A percentile compares a stretch with the other conserved stretches of the same genome.
Conservation (phyloP, 208 protist species). For the Leishmania gerbilli region DNA sequence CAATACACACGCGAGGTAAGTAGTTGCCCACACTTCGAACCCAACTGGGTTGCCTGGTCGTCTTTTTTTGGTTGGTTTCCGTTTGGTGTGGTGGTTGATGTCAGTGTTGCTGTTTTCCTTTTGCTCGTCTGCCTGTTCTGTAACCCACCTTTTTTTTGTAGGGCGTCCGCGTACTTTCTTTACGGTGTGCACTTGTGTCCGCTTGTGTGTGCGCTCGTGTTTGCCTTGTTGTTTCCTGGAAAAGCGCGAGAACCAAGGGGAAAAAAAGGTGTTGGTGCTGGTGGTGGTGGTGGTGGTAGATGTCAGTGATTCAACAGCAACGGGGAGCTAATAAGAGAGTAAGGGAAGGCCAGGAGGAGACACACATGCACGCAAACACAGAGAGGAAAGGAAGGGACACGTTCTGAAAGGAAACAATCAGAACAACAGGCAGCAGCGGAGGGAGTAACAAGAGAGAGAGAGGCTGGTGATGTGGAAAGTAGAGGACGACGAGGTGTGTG, state of each 20-base stretch:
- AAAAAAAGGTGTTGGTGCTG: neutral
- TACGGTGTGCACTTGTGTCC: neutral
- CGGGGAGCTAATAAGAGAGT: neutral
- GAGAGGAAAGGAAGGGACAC: neutral
- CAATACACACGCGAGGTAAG: constrained; percentile 12
- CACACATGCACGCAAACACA: neutral
- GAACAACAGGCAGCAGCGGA: neutral
- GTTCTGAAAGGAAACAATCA: neutral
- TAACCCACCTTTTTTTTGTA: no score
- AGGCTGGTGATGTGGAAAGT: neutral
- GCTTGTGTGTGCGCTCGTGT: neutral
- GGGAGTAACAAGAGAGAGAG: neutral
- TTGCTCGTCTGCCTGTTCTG: neutral
- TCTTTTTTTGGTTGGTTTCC: neutral
- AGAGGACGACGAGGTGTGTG: neutral
- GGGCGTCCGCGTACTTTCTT: neutral
- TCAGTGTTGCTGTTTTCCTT: neutral
- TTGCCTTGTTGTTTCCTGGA: neutral
- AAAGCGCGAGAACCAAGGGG: neutral
- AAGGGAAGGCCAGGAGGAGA: neutral
- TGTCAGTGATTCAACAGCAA: neutral
- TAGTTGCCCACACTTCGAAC: neutral
- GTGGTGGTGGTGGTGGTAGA: neutral
- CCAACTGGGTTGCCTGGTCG: neutral
- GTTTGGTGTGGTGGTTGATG: neutral